Conservation (phyloP, 108 stramenopile species). For the Seminavis robusta region DNA sequence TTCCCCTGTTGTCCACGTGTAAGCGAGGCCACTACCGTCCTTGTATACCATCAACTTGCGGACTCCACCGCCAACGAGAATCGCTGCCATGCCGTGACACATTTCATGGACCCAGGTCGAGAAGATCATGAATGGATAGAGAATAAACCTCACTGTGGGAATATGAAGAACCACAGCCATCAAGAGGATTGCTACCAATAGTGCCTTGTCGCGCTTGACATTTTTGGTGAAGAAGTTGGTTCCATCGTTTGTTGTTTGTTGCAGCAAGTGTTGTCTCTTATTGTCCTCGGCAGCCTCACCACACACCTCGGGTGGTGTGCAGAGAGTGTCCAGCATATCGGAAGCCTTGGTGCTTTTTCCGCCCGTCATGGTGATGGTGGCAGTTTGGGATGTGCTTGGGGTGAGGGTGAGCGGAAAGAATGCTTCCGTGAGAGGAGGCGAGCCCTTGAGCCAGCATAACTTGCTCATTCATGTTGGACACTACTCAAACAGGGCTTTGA, state of each 20-base stretch:
- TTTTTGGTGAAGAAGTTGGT: not conserved
- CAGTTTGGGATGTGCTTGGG: too few relatives aligned
- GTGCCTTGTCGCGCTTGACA: conserved; percentile 24
- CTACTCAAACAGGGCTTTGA: too few relatives aligned
- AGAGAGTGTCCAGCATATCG: too few relatives aligned
- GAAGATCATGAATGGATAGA: conserved; percentile 49
- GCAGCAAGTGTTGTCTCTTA: too few relatives aligned
- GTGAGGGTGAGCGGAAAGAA: too few relatives aligned
- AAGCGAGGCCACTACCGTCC: conserved; percentile 37
- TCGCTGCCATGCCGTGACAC: conserved; percentile 37
- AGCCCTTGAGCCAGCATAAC: too few relatives aligned
- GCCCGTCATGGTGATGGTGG: too few relatives aligned
- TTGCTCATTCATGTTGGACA: too few relatives aligned
- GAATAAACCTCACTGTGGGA: conserved; percentile 16
- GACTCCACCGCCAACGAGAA: conserved; percentile 22
- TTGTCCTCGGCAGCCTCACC: too few relatives aligned
- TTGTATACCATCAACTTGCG: conserved; percentile 31
- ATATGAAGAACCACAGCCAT: conserved; percentile 36
- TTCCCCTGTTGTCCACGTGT: conserved; percentile 14
- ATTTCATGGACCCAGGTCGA: conserved; percentile 55
- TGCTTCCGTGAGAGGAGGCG: too few relatives aligned
- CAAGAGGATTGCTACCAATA: conserved; percentile 26
- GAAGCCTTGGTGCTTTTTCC: too few relatives aligned
- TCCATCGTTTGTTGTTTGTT: not conserved
- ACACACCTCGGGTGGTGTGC: too few relatives aligned